Evolutionary conservation across 352 stramenopile species (phyloP).

Genomic region (Phytophthora kernoviae): DNA sequence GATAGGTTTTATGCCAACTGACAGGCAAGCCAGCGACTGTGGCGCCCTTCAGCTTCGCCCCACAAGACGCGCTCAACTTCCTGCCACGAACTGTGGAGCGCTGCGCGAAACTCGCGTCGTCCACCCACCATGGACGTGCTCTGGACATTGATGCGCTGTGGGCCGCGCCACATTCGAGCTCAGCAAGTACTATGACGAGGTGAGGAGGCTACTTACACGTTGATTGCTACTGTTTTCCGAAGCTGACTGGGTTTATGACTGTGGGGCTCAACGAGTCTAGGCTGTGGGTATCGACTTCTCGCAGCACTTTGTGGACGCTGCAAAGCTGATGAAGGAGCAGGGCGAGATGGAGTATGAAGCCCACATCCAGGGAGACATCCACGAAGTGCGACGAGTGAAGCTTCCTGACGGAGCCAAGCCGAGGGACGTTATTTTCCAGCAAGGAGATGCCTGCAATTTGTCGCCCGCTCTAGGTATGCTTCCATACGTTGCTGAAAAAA

Average conservation of each 20-base stretch:
- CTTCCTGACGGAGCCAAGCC: conserved; percentile 69
- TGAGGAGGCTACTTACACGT: conserved; percentile 17
- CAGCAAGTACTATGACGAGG: conserved; percentile 92
- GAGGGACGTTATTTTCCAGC: conserved; percentile 86
- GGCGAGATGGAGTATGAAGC: conserved; percentile 85
- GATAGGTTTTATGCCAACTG: not conserved
- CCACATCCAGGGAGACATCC: conserved; percentile 90
- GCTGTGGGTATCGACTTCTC: conserved; percentile 95
- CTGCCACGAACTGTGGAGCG: conserved; percentile 84
- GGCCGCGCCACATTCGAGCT: conserved; percentile 94
- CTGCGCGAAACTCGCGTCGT: conserved; percentile 59
- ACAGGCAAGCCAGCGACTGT: conserved; percentile 69
- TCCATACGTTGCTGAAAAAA: conserved; percentile 29
- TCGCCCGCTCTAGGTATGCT: conserved; percentile 74
- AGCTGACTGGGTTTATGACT: conserved; percentile 7
- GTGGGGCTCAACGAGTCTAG: conserved; percentile 20
- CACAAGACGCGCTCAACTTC: conserved; percentile 86
- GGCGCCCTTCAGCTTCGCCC: conserved; percentile 72
- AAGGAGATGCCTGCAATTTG: conserved; percentile 94
- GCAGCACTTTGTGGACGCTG: conserved; percentile 87
- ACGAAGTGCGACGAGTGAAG: conserved; percentile 52
- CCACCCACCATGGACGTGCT: conserved; percentile 67
- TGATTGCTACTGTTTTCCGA: conserved; percentile 1
- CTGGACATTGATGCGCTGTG: conserved; percentile 95
- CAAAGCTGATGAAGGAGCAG: conserved; percentile 85